Evolutionary conservation across 306 rosid species (phyloP).

Genomic region (Cucurbita argyrosperma): DNA sequence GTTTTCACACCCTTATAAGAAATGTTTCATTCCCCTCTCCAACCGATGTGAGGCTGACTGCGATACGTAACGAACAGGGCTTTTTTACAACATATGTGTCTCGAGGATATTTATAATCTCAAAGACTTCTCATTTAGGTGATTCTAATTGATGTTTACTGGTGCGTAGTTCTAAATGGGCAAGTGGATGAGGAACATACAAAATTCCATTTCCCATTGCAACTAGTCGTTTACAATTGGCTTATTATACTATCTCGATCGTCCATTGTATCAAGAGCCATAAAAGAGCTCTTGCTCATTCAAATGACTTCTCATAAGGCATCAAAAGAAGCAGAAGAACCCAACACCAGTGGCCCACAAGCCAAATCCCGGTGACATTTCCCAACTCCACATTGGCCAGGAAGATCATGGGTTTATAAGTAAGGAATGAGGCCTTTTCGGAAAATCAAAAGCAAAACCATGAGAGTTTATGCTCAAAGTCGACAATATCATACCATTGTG

Average conservation of each 20-base stretch:
- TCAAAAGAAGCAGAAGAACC: background rate
- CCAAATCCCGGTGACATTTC: background rate
- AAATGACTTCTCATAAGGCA: background rate
- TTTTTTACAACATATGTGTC: no score
- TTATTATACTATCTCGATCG: background rate
- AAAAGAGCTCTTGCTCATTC: background rate
- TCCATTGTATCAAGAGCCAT: background rate
- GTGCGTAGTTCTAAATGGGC: background rate
- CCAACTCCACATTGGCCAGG: no score
- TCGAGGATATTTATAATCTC: no score
- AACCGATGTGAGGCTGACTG: no score
- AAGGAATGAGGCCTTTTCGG: no score
- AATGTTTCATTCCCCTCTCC: no score
- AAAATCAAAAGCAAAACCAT: no score
- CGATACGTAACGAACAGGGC: no score
- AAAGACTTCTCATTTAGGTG: background rate
- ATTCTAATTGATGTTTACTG: background rate
- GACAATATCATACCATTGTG: background rate
- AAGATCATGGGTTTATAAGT: background rate
- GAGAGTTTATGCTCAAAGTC: no score
- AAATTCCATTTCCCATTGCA: background rate
- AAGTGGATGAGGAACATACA: background rate
- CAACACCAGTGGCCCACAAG: background rate
- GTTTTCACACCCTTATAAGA: no score
- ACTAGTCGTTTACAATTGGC: background rate